Evolutionary conservation across 1,284 basidiomycete species (phyloP), one percentile per base, ranked within the genome.

Genomic region (Trichosporon sp.): DNA sequence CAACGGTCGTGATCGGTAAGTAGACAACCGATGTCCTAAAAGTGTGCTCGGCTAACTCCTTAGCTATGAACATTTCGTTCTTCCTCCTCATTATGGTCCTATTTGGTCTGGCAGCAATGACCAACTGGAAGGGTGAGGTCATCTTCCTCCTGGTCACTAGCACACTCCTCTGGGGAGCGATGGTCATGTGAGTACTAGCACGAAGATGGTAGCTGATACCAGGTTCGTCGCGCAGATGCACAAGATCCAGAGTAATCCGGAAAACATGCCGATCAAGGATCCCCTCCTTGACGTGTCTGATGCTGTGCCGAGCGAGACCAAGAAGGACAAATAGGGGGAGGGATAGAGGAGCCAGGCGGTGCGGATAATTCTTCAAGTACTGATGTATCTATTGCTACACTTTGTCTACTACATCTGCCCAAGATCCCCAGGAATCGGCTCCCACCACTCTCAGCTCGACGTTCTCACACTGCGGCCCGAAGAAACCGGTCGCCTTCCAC

Each of bases 41-140:
- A 11, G 3, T 7, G 2, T 2, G 1, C 25, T 19, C 1, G n/a
- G 14, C 54, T 66, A 23, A 63, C 46, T 3, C 7, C 0, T n/a
- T 62, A 78, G 78, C 78, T 0, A 80, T 79, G 78, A 80, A 80
- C 65, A 62, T 77, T 10, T 78, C 73, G 3, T 80, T 80, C 73
- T 75, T 79, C 67, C 63, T 78, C 33, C 73, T 80, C 33, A 62
- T 78, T 37, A 44, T 80, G 25, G 72, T 72, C 1, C 70, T 80
- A n/a, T 69, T 78, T 65, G 74, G 64, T 13, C 69, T 79, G 23
- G 75, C 71, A 4, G 69, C 72, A 62, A 58, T 80, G n/a, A 78
- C 78, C 9, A 44, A 64, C 9, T 78, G 74, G 74, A 78, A 78
- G 68, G 67, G 66, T 56, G 75, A 78, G 60, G 78, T 79, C 56